phyloP scores from a whole-genome alignment of 2,329 filamentous ascomycete species.

The Didymellaceae sp. region DNA sequence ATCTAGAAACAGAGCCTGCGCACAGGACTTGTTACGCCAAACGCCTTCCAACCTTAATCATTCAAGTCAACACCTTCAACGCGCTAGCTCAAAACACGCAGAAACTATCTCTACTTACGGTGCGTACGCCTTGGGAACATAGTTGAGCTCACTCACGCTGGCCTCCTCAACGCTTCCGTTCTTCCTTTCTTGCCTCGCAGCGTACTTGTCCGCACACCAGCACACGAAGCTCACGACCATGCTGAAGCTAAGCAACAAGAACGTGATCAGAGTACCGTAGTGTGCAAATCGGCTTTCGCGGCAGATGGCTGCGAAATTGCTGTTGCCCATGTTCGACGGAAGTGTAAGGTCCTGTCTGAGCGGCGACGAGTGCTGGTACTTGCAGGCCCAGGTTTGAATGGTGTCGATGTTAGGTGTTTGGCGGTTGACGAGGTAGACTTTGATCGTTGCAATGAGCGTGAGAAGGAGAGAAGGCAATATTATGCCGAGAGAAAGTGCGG shows the following conservation, averaged over 20 bases:
- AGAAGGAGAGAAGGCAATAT: conserved; percentile 48
- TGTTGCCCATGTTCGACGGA: conserved; percentile 42
- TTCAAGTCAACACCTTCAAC: background rate
- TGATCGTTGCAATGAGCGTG: conserved; percentile 51
- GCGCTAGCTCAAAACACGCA: background rate
- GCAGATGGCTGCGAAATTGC: conserved; percentile 49
- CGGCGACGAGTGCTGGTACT: conserved; percentile 40
- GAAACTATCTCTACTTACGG: background rate
- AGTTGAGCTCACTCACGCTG: conserved; percentile 14
- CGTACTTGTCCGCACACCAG: conserved; percentile 49
- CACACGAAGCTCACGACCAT: conserved; percentile 43
- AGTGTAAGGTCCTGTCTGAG: conserved; percentile 31
- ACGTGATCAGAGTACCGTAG: conserved; percentile 51
- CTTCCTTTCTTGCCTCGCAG: conserved; percentile 40
- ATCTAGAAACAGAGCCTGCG: conserved; percentile 6
- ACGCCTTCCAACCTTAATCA: background rate
- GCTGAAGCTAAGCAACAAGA: conserved; percentile 47
- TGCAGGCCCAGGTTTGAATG: conserved; percentile 51
- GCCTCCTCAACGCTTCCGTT: conserved; percentile 22
- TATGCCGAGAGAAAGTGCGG: conserved; percentile 46
- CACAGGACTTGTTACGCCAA: conserved; percentile 11
- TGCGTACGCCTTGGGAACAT: conserved; percentile 17
- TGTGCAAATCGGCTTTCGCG: conserved; percentile 54
- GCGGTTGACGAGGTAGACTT: conserved; percentile 48
- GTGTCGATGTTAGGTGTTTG: conserved; percentile 44